These are phyloP conservation scores for Lentinus brumalis DNA, from an alignment of 768 basidiomycete species.

Conservation along the genomic window DNA sequence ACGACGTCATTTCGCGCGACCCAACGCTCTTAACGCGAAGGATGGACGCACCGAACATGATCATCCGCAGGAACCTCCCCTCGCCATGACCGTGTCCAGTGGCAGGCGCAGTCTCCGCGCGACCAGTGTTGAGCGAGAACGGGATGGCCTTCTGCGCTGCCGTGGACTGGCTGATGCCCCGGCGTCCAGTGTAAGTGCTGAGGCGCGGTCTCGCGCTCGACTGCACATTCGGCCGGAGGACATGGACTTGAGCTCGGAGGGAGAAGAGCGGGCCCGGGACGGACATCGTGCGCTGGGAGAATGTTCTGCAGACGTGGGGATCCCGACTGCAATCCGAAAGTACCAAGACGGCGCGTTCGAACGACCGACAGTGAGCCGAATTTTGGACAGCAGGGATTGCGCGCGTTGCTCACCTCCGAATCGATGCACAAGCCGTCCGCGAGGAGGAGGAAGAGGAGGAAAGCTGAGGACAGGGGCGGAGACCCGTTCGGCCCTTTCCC, in stretches of 20 bases:
- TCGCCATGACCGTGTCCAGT: background rate
- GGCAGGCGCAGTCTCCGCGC: conserved; percentile 29
- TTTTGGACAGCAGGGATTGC: too few species aligned
- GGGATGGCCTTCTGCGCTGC: conserved; percentile 47
- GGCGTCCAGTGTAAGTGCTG: background rate
- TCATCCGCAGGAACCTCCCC: conserved; percentile 51
- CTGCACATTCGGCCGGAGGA: conserved; percentile 9
- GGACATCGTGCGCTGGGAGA: conserved; percentile 5
- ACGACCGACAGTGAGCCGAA: background rate
- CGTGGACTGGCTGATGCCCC: conserved; percentile 32
- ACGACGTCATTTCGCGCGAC: background rate
- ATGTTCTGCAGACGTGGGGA: conserved; percentile 11
- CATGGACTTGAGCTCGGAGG: background rate
- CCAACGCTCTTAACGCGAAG: background rate
- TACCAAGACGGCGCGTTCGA: background rate
- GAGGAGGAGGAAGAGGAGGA: too few species aligned
- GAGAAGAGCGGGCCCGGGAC: conserved; percentile 8
- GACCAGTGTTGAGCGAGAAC: conserved; percentile 43
- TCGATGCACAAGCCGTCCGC: too few species aligned
- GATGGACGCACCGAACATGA: conserved; percentile 56
- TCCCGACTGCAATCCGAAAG: background rate
- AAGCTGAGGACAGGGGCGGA: too few species aligned
- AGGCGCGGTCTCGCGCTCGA: background rate
- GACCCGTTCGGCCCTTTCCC: background rate
- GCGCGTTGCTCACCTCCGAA: too few species aligned